phyloP scores from a whole-genome alignment of 1,284 basidiomycete species.

The Naganishia albida region DNA sequence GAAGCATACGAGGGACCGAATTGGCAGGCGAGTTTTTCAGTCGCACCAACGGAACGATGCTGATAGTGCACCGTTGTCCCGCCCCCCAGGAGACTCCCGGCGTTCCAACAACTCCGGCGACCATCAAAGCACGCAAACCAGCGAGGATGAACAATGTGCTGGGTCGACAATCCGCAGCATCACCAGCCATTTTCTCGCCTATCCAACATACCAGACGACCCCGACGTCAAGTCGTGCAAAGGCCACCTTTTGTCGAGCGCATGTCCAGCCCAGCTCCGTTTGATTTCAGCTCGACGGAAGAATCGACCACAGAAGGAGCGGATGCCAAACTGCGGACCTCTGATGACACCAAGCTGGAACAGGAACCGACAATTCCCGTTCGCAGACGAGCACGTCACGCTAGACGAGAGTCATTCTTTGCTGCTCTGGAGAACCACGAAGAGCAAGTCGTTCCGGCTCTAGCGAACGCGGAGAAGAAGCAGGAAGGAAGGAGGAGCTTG shows the following conservation, averaged over 20 bases:
- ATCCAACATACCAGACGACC: background rate
- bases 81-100: slow-evolving; percentile 10
- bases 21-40: slow-evolving; percentile 21
- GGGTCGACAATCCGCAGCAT: background rate
- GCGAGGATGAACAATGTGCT: background rate
- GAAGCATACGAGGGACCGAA: slow-evolving; percentile 22
- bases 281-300: background rate
- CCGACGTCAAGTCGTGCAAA: background rate
- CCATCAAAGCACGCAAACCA: slow-evolving; percentile 20
- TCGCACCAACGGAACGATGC: background rate
- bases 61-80: background rate
- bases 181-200: background rate
- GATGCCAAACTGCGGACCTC: too few species aligned
- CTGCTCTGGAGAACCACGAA: background rate
- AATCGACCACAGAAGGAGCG: background rate
- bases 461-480: slow-evolving; percentile 11
- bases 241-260: background rate
- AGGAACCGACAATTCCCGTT: too few species aligned
- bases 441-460: slow-evolving; percentile 19
- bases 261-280: background rate
- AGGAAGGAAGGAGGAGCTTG: slow-evolving; percentile 9
- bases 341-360: background rate
- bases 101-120: slow-evolving; percentile 23
- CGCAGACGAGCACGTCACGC: background rate
- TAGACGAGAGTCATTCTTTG: background rate